These are phyloP conservation scores for Mycena chlorophos DNA, from an alignment of 768 basidiomycete genomes.

Conservation along the genomic window DNA sequence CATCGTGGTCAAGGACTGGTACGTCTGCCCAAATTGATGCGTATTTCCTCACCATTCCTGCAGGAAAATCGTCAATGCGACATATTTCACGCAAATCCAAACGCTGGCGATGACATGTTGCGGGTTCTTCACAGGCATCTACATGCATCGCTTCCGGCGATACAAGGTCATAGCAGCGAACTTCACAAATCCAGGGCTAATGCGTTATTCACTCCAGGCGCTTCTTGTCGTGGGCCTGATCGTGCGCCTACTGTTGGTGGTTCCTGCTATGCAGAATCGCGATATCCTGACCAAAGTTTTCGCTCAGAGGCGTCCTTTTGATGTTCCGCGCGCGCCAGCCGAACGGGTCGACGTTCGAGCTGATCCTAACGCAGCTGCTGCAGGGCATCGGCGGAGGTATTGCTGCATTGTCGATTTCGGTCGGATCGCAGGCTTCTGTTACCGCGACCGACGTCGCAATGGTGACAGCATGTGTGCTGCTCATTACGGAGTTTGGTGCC, in stretches of 20 bases:
- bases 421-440: conserved; percentile 66
- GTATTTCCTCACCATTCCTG: background rate
- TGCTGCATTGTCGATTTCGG: conserved; percentile 55
- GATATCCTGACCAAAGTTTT: background rate
- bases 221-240: conserved; percentile 58
- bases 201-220: conserved; percentile 29
- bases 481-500: conserved; percentile 69
- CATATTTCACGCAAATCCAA: conserved; percentile 65
- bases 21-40: background rate
- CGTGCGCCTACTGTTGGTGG: conserved; percentile 52
- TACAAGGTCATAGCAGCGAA: conserved; percentile 46
- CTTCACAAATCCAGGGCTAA: background rate
- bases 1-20: conserved; percentile 52
- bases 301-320: conserved; percentile 54
- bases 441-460: conserved; percentile 66
- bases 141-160: conserved; percentile 53
- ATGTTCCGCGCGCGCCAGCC: conserved; percentile 75
- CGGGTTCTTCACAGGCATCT: conserved; percentile 58
- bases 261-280: background rate
- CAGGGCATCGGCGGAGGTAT: conserved; percentile 78
- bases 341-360: conserved; percentile 50
- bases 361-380: conserved; percentile 68
- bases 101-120: conserved; percentile 62
- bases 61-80: conserved; percentile 57
- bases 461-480: conserved; percentile 65